These are phyloP conservation scores for Pythium chondricola DNA, from an alignment of 352 stramenopile genomes.

Conservation along the genomic window DNA sequence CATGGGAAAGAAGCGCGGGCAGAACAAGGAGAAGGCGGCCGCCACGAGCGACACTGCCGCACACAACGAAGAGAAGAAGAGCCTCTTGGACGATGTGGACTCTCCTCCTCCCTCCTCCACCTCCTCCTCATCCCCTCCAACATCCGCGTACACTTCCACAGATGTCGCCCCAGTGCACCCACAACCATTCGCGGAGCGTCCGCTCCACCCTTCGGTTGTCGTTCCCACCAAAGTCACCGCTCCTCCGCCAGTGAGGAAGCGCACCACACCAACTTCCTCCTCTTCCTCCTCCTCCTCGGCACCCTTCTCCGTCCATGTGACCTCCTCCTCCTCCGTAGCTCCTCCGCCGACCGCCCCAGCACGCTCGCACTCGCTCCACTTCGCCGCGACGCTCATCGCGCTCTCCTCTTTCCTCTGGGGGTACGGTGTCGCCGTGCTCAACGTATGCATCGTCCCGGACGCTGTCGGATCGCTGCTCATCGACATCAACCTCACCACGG, in stretches of 20 bases:
- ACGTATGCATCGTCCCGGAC: slow-evolving; percentile 74
- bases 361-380: slow-evolving; percentile 27
- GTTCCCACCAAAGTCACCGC: slow-evolving; percentile 6
- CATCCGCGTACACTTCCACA: neutral
- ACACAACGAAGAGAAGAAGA: neutral
- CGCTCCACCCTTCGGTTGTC: slow-evolving; percentile 13
- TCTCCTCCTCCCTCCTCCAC: neutral
- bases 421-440: slow-evolving; percentile 59
- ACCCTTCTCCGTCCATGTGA: slow-evolving; percentile 9
- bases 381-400: slow-evolving; percentile 54
- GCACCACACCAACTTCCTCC: slow-evolving; percentile 9
- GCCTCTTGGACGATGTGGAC: neutral
- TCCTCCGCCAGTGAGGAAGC: slow-evolving; percentile 10
- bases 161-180: slow-evolving; percentile 7
- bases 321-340: neutral
- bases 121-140: neutral
- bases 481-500: slow-evolving; percentile 65
- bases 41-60: neutral
- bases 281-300: neutral
- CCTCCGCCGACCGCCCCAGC: neutral
- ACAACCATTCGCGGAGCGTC: slow-evolving; percentile 11
- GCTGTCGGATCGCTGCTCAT: slow-evolving; percentile 60
- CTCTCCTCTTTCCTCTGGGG: slow-evolving; percentile 81
- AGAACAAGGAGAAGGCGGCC: slow-evolving; percentile 8
- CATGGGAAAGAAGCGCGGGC: slow-evolving; percentile 21